A percentile compares a stretch with the other conserved stretches of the same genome.
Evolutionary conservation across 2,329 filamentous ascomycete species (phyloP).

Genomic region (Colletotrichum coccodes): DNA sequence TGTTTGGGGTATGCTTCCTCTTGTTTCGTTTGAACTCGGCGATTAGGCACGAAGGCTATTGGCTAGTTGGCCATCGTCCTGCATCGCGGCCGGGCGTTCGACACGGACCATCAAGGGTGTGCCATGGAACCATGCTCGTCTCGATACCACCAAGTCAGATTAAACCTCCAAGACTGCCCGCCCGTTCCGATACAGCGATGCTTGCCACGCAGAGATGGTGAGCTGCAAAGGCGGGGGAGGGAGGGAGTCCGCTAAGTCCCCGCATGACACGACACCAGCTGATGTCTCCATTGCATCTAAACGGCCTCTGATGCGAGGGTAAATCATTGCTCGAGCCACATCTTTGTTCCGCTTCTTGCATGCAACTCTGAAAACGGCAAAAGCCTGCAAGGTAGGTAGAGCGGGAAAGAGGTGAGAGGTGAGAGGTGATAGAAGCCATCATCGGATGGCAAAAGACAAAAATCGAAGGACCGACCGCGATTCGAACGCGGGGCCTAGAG

Average conservation of each 20-base stretch:
- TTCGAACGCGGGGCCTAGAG: conserved; percentile 34
- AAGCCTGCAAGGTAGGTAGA: background rate
- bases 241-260: conserved; percentile 15
- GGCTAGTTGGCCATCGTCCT: conserved; percentile 3
- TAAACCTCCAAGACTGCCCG: background rate
- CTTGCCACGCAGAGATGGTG: background rate
- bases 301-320: conserved; percentile 16
- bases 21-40: conserved; percentile 20
- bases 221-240: conserved; percentile 13
- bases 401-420: too few relatives aligned
- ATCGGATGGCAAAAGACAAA: background rate
- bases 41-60: conserved; percentile 6
- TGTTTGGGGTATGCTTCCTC: conserved; percentile 18
- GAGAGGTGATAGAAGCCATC: background rate
- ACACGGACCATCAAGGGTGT: conserved; percentile 9
- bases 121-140: conserved; percentile 4
- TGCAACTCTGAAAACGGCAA: background rate
- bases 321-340: background rate
- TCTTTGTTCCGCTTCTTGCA: background rate
- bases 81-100: conserved; percentile 19
- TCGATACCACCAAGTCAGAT: background rate
- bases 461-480: conserved; percentile 21
- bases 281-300: background rate
- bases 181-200: background rate
- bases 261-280: conserved; percentile 16